Conservation (phyloP, 148 eudicot genomes). For the Rhododendron ferrugineum region DNA sequence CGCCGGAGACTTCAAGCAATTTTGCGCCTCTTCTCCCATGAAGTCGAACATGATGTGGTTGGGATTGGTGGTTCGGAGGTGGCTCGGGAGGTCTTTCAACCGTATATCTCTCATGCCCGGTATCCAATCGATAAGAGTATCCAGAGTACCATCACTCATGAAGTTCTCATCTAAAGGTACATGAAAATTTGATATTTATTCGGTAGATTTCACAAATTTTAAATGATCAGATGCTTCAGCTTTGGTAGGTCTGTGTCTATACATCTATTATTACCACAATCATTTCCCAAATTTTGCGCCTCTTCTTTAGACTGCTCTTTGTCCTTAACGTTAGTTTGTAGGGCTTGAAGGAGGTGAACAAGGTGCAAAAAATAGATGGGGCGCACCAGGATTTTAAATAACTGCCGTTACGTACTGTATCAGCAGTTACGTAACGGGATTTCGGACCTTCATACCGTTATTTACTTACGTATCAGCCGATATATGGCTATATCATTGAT, state of each 20-base stretch:
- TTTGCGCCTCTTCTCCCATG: conserved; percentile 10
- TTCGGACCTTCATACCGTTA: no score
- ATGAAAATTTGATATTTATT: not conserved
- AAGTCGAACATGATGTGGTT: conserved; percentile 13
- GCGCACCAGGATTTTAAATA: no score
- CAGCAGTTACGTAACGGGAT: no score
- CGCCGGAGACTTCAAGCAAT: conserved; percentile 15
- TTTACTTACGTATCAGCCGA: no score
- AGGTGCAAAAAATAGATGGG: not conserved
- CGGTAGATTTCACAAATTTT: not conserved
- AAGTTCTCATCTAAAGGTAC: conserved; percentile 6
- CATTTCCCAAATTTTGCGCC: not conserved
- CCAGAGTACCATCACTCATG: conserved; percentile 13
- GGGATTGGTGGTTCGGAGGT: conserved; percentile 15
- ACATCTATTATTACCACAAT: not conserved
- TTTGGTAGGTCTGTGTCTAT: not conserved
- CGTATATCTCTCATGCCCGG: conserved; percentile 20
- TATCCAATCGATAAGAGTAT: conserved; percentile 20
- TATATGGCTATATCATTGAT: no score
- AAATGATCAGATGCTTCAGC: not conserved
- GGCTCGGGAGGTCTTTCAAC: conserved; percentile 20
- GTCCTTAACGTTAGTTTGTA: not conserved
- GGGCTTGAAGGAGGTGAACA: not conserved
- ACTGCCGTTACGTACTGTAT: no score
- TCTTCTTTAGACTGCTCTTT: not conserved